These are phyloP conservation scores for Pythium periplocum DNA, from an alignment of 352 stramenopile genomes.

Conservation along the genomic window DNA sequence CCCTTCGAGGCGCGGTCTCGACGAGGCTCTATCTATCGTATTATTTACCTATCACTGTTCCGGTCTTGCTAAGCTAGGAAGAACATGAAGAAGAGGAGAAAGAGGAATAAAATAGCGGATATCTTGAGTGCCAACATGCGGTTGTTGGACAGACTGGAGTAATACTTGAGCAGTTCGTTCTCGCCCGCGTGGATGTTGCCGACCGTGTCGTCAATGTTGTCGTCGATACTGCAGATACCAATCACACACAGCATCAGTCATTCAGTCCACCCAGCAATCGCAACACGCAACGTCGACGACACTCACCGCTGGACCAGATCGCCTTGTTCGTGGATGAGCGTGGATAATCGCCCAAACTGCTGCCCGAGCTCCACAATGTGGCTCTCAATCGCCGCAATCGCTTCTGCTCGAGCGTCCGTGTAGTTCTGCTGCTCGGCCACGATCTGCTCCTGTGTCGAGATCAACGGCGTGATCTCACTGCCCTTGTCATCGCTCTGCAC, in stretches of 20 bases:
- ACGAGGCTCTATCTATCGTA: neutral
- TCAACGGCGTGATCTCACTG: constrained; percentile 61
- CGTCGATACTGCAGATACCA: constrained; percentile 54
- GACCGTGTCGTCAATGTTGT: constrained; percentile 79
- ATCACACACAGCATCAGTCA: neutral
- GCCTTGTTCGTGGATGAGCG: constrained; percentile 77
- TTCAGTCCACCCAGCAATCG: too few species aligned
- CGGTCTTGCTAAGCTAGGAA: constrained; percentile 61
- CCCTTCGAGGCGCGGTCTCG: too few species aligned
- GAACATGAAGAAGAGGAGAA: constrained; percentile 88
- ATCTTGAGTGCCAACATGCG: constrained; percentile 82
- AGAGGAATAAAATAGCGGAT: constrained; percentile 83
- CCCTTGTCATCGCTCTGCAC: constrained; percentile 29
- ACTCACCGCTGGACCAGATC: constrained; percentile 71
- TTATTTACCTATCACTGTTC: neutral
- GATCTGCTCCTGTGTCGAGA: constrained; percentile 70
- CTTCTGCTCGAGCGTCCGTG: constrained; percentile 62
- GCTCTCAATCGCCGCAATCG: constrained; percentile 81
- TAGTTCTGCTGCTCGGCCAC: constrained; percentile 77
- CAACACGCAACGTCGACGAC: neutral
- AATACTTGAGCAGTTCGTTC: constrained; percentile 84
- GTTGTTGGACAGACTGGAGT: constrained; percentile 83
- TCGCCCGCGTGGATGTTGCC: constrained; percentile 70
- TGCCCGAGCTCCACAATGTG: constrained; percentile 85
- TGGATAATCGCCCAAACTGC: constrained; percentile 74